phyloP scores from a whole-genome alignment of 768 basidiomycete species.

The Wakefieldia striispora region DNA sequence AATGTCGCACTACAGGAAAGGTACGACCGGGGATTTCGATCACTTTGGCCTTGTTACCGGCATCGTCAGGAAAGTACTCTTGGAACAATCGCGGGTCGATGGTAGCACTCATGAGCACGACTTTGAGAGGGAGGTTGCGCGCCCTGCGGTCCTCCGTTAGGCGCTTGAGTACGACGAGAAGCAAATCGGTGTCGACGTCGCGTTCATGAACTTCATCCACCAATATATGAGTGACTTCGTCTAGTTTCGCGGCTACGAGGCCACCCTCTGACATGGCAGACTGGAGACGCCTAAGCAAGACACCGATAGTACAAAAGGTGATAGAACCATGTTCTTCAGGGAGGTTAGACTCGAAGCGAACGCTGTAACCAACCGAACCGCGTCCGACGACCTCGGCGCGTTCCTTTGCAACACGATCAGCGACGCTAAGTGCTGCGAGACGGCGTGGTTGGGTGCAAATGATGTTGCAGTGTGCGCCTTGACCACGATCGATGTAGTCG shows the following conservation, averaged over 20 bases:
- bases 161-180: constrained; percentile 86
- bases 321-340: constrained; percentile 82
- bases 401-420: constrained; percentile 88
- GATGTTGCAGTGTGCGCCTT: constrained; percentile 84
- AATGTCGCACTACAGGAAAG: constrained; percentile 81
- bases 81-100: constrained; percentile 90
- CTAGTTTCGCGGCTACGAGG: constrained; percentile 43
- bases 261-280: constrained; percentile 53
- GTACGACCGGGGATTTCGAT: constrained; percentile 89
- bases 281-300: constrained; percentile 86
- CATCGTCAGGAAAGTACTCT: constrained; percentile 72
- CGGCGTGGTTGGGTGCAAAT: constrained; percentile 93
- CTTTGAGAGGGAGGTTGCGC: constrained; percentile 70
- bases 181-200: constrained; percentile 87
- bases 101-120: constrained; percentile 95
- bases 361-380: constrained; percentile 81
- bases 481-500: constrained; percentile 69
- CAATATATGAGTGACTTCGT: constrained; percentile 83
- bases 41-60: constrained; percentile 59
- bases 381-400: constrained; percentile 69
- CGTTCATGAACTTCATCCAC: constrained; percentile 98
- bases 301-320: constrained; percentile 91
- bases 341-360: constrained; percentile 81
- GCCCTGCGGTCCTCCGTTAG: constrained; percentile 71
- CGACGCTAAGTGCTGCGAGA: constrained; percentile 88